These are phyloP conservation scores for Termitomyces sp. DNA, from an alignment of 768 basidiomycete genomes.

Conservation along the genomic window DNA sequence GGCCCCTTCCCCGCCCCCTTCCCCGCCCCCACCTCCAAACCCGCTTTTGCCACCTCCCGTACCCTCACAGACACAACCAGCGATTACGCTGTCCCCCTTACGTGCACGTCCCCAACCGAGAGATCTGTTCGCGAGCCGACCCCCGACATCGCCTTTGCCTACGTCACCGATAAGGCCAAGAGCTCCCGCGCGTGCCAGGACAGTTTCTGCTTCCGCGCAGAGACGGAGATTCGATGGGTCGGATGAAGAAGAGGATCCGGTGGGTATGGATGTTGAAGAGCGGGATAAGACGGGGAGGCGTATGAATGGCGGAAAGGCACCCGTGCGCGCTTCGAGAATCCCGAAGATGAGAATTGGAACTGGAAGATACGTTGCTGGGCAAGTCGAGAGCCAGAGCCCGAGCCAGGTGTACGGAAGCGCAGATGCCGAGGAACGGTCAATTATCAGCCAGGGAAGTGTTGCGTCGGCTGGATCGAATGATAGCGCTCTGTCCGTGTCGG, in stretches of 20 bases:
- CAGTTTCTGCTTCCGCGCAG: conserved; percentile 5
- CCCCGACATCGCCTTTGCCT: conserved; percentile 65
- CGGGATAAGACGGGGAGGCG: background rate
- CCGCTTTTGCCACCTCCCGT: conserved; percentile 1
- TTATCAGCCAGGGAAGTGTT: background rate
- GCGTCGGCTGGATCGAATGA: background rate
- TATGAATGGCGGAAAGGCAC: background rate
- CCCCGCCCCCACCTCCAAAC: background rate
- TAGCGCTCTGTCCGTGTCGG: conserved; percentile 4
- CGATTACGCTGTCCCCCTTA: background rate
- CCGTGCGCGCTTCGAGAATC: background rate
- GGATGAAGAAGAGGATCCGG: conserved; percentile 31
- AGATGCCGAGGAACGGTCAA: background rate
- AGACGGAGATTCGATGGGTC: conserved; percentile 12
- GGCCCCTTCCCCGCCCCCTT: background rate
- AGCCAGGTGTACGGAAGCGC: background rate
- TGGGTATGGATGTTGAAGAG: conserved; percentile 24
- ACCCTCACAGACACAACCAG: background rate
- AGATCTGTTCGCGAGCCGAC: conserved; percentile 55
- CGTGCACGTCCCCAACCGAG: background rate
- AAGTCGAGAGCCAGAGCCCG: background rate
- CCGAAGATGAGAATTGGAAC: background rate
- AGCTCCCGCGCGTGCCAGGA: conserved; percentile 49
- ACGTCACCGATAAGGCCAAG: conserved; percentile 53
- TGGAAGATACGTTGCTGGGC: background rate